These are phyloP conservation scores for Schizonepeta tenuifolia DNA, from an alignment of 257 asterid species.

Conservation along the genomic window DNA sequence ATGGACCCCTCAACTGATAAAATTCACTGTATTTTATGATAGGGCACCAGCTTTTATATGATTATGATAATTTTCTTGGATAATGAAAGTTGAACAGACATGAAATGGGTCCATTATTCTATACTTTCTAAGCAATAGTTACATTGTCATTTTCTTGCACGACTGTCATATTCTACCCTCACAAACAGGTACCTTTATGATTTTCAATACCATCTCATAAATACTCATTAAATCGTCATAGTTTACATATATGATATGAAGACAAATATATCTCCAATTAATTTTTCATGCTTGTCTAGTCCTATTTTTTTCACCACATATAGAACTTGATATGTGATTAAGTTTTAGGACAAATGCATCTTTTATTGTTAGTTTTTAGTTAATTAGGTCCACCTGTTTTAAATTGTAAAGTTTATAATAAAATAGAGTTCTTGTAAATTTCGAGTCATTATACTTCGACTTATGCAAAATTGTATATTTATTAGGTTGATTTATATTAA, in stretches of 20 bases:
- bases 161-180: conserved; percentile 24
- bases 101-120: conserved; percentile 29
- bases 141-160: conserved; percentile 38
- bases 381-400: no score
- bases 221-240: no score
- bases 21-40: conserved; percentile 24
- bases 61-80: conserved; percentile 9
- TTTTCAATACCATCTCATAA: not conserved
- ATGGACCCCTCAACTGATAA: conserved; percentile 24
- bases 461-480: no score
- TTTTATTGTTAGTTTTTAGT: no score
- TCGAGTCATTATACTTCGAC: not conserved
- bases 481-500: not conserved
- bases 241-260: no score
- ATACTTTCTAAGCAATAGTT: conserved; percentile 34
- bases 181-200: not conserved
- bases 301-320: not conserved
- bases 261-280: not conserved
- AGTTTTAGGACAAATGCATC: no score
- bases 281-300: not conserved
- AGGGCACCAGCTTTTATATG: conserved; percentile 29
- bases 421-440: no score
- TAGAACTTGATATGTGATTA: not conserved
- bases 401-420: no score
- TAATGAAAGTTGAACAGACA: conserved; percentile 33